Conservation (phyloP, 2,329 filamentous ascomycete genomes). For the Fusarium paranaense region DNA sequence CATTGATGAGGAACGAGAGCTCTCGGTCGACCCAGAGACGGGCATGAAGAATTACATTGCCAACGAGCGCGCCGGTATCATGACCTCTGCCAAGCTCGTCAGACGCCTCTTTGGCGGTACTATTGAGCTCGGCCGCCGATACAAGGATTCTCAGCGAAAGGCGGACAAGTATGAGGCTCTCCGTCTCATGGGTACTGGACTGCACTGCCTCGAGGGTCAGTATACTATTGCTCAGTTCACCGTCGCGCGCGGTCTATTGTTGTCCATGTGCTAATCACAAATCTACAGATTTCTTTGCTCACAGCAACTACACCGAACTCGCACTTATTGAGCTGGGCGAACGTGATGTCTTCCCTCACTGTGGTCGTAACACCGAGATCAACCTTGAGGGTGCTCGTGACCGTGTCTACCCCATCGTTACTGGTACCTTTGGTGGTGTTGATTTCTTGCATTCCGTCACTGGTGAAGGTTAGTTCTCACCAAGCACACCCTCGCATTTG, state of each 20-base stretch:
- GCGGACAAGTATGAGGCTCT: constrained; percentile 89
- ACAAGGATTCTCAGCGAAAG: constrained; percentile 66
- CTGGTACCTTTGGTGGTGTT: constrained; percentile 93
- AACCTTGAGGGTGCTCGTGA: constrained; percentile 73
- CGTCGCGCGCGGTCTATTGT: neutral
- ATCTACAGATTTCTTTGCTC: constrained; percentile 81
- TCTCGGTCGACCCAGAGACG: constrained; percentile 79
- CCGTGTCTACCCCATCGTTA: constrained; percentile 83
- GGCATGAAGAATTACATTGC: constrained; percentile 96
- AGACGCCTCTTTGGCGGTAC: constrained; percentile 77
- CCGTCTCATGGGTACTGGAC: constrained; percentile 85
- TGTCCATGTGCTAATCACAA: constrained; percentile 16
- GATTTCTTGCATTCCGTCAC: constrained; percentile 93
- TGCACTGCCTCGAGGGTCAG: constrained; percentile 85
- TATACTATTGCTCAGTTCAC: neutral
- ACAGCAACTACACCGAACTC: constrained; percentile 93
- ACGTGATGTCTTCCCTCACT: constrained; percentile 84
- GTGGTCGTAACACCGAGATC: constrained; percentile 79
- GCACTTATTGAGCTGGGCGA: constrained; percentile 90
- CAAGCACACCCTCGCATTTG: neutral
- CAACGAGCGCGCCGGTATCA: constrained; percentile 81
- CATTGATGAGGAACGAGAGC: constrained; percentile 81
- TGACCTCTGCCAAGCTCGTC: constrained; percentile 83
- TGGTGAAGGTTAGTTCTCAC: constrained; percentile 63
- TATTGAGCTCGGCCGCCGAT: constrained; percentile 84